Percentiles rank a stretch among this genome's conserved stretches.
Conservation (phyloP, 1,139 yeast genomes). For the Protomyces inundatus region DNA sequence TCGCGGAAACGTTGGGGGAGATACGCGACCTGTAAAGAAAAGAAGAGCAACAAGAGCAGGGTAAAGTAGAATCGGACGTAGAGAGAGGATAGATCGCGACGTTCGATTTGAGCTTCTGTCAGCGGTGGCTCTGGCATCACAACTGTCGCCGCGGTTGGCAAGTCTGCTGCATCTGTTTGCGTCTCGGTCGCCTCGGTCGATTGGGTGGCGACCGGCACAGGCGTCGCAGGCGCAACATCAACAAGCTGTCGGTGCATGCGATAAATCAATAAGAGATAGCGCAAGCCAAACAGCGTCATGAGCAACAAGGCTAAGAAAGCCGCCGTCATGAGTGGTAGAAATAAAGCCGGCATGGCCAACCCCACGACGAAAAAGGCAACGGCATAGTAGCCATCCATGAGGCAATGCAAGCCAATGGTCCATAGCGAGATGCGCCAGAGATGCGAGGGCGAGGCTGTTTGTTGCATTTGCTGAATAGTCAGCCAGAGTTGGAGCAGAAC, state of each 20-base stretch:
- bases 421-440: constrained; percentile 65
- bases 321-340: constrained; percentile 62
- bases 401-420: constrained; percentile 51
- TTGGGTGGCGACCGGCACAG: not conserved
- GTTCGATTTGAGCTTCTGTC: constrained; percentile 34
- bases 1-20: constrained; percentile 61
- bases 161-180: not conserved
- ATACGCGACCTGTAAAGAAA: constrained; percentile 52
- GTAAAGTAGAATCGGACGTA: constrained; percentile 60
- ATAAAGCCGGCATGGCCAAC: constrained; percentile 51
- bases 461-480: constrained; percentile 60
- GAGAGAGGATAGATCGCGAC: constrained; percentile 50
- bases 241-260: constrained; percentile 67
- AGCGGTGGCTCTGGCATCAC: constrained; percentile 33
- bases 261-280: constrained; percentile 65
- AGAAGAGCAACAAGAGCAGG: constrained; percentile 54
- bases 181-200: not conserved
- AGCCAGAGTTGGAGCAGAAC: constrained; percentile 48
- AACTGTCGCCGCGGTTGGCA: constrained; percentile 29
- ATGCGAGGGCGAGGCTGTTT: constrained; percentile 72
- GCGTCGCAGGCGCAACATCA: constrained; percentile 7
- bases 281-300: constrained; percentile 70
- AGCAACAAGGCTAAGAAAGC: constrained; percentile 65
- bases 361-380: constrained; percentile 59
- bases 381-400: constrained; percentile 65